These are phyloP conservation scores for Metschnikowia vanudenii DNA, from an alignment of 805 yeast genomes.

Conservation along the genomic window DNA sequence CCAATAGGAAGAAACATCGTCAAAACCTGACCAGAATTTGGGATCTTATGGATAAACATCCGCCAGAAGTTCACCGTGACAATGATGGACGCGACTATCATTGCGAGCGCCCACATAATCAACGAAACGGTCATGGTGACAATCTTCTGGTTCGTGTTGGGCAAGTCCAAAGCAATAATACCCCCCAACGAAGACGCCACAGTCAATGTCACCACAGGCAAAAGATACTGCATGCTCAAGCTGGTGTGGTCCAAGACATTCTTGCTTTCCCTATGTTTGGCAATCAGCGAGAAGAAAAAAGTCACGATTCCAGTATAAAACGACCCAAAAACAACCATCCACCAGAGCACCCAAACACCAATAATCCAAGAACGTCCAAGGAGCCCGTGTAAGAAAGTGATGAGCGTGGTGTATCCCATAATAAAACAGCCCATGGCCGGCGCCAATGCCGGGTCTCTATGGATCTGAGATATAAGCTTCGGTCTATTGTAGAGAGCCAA, in stretches of 20 bases:
- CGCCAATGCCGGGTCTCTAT: conserved; percentile 43
- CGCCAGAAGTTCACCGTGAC: conserved; percentile 60
- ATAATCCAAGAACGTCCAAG: conserved; percentile 45
- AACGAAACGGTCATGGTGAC: conserved; percentile 54
- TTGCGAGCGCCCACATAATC: conserved; percentile 69
- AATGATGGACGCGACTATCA: conserved; percentile 55
- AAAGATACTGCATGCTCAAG: conserved; percentile 56
- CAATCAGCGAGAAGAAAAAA: conserved; percentile 47
- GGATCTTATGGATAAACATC: conserved; percentile 56
- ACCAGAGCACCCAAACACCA: conserved; percentile 66
- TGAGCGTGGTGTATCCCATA: conserved; percentile 73
- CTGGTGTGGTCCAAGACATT: conserved; percentile 23
- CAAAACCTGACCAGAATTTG: conserved; percentile 53
- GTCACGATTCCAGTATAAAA: conserved; percentile 61
- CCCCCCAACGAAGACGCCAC: conserved; percentile 76
- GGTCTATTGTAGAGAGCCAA: conserved; percentile 39
- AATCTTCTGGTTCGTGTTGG: conserved; percentile 41
- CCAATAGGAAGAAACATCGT: conserved; percentile 81
- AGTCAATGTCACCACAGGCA: conserved; percentile 79
- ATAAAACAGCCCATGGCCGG: conserved; percentile 76
- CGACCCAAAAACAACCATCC: conserved; percentile 59
- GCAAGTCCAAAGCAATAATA: conserved; percentile 45
- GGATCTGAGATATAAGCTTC: conserved; percentile 16
- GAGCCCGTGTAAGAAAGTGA: conserved; percentile 52
- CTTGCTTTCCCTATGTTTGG: conserved; percentile 30